Conservation (phyloP, 257 asterid genomes). For the Solanum dulcamara region DNA sequence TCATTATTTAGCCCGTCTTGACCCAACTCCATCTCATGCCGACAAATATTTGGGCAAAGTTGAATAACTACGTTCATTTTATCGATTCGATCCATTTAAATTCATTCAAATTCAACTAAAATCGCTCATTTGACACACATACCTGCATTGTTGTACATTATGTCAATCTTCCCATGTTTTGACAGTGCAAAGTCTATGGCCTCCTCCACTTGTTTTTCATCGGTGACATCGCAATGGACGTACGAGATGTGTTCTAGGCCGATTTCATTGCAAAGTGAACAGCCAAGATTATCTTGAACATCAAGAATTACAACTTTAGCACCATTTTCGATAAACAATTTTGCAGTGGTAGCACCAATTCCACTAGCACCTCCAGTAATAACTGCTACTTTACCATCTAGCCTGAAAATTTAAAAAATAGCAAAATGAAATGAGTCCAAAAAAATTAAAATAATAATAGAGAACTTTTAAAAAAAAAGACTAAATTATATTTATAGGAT, state of each 20-base stretch:
- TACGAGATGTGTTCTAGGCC: conserved; percentile 8
- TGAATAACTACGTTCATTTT: not conserved
- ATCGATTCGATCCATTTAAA: not conserved
- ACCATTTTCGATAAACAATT: conserved; percentile 14
- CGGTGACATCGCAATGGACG: conserved; percentile 29
- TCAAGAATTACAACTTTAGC: conserved; percentile 39
- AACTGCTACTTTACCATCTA: conserved; percentile 24
- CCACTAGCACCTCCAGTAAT: conserved; percentile 36
- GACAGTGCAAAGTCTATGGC: conserved; percentile 21
- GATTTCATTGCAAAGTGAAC: not conserved
- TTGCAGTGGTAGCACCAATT: conserved; percentile 15
- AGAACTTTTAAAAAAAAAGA: too few relatives aligned
- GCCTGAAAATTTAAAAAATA: not conserved
- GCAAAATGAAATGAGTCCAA: not conserved
- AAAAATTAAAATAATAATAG: too few relatives aligned
- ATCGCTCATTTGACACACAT: not conserved
- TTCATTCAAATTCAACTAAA: not conserved
- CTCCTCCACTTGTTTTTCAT: conserved; percentile 11
- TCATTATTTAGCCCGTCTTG: not conserved
- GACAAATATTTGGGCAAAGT: not conserved
- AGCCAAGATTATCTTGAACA: conserved; percentile 21
- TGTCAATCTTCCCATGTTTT: conserved; percentile 28
- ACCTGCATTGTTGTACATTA: conserved; percentile 27
- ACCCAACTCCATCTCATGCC: not conserved
- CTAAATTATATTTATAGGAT: not conserved